These are phyloP conservation scores for Penicillium coffeae DNA, from an alignment of 495 filamentous ascomycete genomes.

Conservation along the genomic window DNA sequence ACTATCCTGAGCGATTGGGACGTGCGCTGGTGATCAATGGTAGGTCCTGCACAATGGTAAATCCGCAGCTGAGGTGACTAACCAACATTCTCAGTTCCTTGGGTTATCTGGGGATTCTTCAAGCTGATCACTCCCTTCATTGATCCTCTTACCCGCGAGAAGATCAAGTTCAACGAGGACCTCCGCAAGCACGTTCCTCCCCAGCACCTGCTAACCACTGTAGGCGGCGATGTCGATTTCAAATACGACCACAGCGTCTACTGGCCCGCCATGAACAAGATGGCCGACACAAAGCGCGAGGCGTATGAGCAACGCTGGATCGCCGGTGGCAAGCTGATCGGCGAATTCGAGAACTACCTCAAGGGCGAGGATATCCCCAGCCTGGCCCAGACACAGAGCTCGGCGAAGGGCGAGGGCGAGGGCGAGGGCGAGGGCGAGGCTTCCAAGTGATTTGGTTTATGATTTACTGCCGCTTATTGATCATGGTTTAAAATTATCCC, in stretches of 20 bases:
- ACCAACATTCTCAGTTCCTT: constrained; percentile 85
- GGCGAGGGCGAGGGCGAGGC: neutral
- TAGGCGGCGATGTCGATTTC: constrained; percentile 62
- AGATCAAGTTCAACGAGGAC: constrained; percentile 93
- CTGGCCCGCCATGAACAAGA: constrained; percentile 76
- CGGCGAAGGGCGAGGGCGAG: too few relatives aligned
- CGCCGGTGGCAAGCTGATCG: constrained; percentile 70
- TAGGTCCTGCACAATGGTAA: constrained; percentile 40
- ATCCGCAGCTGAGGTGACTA: too few relatives aligned
- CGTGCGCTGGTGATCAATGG: constrained; percentile 82
- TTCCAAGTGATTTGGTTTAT: neutral
- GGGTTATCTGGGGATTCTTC: constrained; percentile 85
- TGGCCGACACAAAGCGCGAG: constrained; percentile 58
- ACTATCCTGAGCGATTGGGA: constrained; percentile 93
- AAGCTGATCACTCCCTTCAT: constrained; percentile 95
- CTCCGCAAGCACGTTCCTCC: constrained; percentile 71
- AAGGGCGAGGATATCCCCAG: constrained; percentile 54
- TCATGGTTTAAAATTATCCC: neutral
- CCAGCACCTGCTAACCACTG: constrained; percentile 66
- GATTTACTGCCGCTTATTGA: neutral
- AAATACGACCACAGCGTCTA: constrained; percentile 83
- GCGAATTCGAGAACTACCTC: constrained; percentile 80
- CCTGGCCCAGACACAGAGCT: constrained; percentile 22
- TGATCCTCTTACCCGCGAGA: constrained; percentile 84
- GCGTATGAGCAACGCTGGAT: constrained; percentile 68